Evolutionary conservation across 352 stramenopile species (phyloP), one percentile per base, ranked within the genome.

Genomic region (Pythium sp.): DNA sequence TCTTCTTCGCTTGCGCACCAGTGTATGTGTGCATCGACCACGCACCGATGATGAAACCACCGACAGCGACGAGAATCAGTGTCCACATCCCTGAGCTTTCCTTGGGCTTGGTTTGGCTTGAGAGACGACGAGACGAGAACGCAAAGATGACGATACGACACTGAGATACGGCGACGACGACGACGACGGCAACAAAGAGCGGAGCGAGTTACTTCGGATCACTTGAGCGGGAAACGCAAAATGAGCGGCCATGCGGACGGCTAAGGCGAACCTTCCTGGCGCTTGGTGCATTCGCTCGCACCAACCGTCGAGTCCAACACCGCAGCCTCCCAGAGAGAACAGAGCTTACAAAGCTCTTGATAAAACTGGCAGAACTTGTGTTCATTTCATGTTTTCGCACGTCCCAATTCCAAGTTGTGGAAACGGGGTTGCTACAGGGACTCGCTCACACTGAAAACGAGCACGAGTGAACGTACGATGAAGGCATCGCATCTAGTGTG

Each of bases 1-100:
- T 41, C 38, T 58, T 59, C 36, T 59, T 64, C 24, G 30, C 34
- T 28, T 65, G 46, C 14, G 18, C 43, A 4, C 28, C 22, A 9
- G 24, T 61, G 57, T 65, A 65, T 22, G 53, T 14, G 41, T 46
- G 43, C 64, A 70, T 70, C 30, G 56, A 43, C 41, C 59, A 64
- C 22, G 58, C 47, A 26, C 64, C 64, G 46, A 58, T 24, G 6
- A 64, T 28, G 36, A 70, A 70, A 22, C 64, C 64, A 12, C 46
- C 64, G n/a, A 70, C 20, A 18, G 64, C 38, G 34, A 61, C 47
- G 22, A 70, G 32, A 24, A 65, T 22, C 18, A 57, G 15, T 20
- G 43, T 54, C 62, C 53, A 61, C 62, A 68, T 68, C n/a, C 55
- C 38, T 41, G 38, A 47, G 38, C 38, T 18, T 47, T 47, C 38